phyloP scores from a whole-genome alignment of 768 basidiomycete genomes.

The Austroboletus festivus region DNA sequence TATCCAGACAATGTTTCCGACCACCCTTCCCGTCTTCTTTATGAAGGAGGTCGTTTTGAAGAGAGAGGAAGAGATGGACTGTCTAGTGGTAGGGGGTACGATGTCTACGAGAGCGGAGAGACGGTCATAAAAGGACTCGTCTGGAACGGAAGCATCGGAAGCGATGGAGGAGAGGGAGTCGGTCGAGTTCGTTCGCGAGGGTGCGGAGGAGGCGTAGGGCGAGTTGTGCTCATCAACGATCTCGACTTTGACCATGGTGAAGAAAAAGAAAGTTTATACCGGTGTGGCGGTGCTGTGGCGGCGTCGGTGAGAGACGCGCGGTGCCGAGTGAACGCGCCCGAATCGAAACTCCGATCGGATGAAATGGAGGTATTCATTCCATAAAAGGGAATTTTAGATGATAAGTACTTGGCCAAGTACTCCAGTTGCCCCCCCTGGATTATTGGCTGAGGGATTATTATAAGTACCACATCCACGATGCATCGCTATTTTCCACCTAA shows the following conservation, averaged over 20 bases:
- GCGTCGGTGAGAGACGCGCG: conserved; percentile 22
- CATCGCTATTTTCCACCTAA: conserved; percentile 21
- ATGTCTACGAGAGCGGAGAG: conserved; percentile 93
- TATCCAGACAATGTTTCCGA: conserved; percentile 92
- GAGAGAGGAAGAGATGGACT: conserved; percentile 61
- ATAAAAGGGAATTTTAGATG: conserved; percentile 4
- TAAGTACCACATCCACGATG: conserved; percentile 21
- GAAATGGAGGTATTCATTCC: conserved; percentile 5
- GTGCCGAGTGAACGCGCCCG: conserved; percentile 23
- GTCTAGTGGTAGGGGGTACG: conserved; percentile 86
- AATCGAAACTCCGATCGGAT: conserved; percentile 27
- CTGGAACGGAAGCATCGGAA: conserved; percentile 61
- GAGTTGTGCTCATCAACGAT: conserved; percentile 78
- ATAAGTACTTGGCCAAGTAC: conserved; percentile 28
- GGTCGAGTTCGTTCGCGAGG: conserved; percentile 65
- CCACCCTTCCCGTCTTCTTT: conserved; percentile 64
- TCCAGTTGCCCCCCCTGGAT: conserved; percentile 12
- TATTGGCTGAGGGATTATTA: conserved; percentile 16
- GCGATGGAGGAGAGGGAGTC: conserved; percentile 78
- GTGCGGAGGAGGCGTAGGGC: conserved; percentile 72
- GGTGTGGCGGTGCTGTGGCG: conserved; percentile 21
- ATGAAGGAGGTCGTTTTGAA: conserved; percentile 60
- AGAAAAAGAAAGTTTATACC: neutral
- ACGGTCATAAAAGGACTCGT: conserved; percentile 88
- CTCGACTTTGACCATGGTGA: conserved; percentile 88